Base-by-base conservation (phyloP, 164 flowering plant species). In the Liquidambar formosana region DNA sequence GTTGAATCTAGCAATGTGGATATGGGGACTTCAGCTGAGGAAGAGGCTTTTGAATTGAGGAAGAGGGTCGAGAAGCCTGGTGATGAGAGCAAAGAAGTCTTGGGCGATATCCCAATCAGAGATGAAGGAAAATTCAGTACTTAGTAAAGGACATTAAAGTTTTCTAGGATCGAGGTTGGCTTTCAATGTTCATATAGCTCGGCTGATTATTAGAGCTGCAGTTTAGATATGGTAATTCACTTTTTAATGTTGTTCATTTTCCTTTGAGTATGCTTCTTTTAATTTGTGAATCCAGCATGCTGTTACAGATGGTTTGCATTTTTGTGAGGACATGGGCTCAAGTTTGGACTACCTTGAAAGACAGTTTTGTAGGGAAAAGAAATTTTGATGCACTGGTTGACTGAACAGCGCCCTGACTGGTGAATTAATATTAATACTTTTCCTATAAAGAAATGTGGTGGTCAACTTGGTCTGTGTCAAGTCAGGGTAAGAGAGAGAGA, bases 21-120 rank as follows among this genome's bases (percentile, higher is more conserved):
- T 13, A 58, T 18, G 61, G 80, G 65, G 19, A 47, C 49, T 21
- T 63, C 64, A 4, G 69, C 73, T 12, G 79, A 48, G 63, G 76
- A 43, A 58, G 71, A 69, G 19, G 66, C 49, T 44, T 75, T 67
- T 46, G 77, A 79, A 65, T 28, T 60, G 64, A 72, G 19, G 0
- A 67, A 43, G 27, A 38, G 22, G 16, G 57, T 19, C 18, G 61
- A 63, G 41, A 66, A 33, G 14, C 47, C 9, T 14, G 54, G 41
- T 10, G 41, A 49, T 38, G 52, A 68, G 9, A 56, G 13, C 18
- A 60, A 54, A 5, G 58, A 19, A 3, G 5, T 26, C 26, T 54
- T 60, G 38, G 63, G 19, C 11, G 43, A 59, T 15, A 43, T 26
- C n/a, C 45, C 10, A 4, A 28, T 16, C n/a, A 13, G 41, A 33